Evolutionary conservation across 805 yeast species (phyloP).

Genomic region (Starmera amethionina): DNA sequence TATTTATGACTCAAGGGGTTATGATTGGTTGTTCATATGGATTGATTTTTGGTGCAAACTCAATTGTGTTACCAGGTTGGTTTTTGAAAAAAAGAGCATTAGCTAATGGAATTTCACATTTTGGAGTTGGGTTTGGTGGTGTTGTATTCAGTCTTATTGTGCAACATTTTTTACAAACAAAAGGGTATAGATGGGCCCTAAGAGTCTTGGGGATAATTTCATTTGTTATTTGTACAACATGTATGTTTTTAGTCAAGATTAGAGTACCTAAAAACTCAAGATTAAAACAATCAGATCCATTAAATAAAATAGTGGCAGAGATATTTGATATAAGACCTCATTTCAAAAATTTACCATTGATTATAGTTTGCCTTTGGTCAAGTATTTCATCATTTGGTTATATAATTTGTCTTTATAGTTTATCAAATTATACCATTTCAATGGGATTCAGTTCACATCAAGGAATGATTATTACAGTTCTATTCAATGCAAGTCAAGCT

Average conservation of each 20-base stretch:
- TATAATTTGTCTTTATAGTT: constrained; percentile 33
- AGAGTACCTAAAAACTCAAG: constrained; percentile 24
- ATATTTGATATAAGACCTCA: constrained; percentile 16
- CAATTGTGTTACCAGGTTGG: constrained; percentile 44
- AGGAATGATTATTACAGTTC: constrained; percentile 35
- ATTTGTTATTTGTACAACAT: constrained; percentile 26
- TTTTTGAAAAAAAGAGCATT: constrained; percentile 37
- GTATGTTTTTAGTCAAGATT: constrained; percentile 34
- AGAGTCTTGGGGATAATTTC: constrained; percentile 33
- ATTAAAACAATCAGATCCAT: constrained; percentile 14
- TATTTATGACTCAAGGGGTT: constrained; percentile 44
- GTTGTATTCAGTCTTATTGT: constrained; percentile 31
- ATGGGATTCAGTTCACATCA: constrained; percentile 35
- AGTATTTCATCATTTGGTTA: constrained; percentile 29
- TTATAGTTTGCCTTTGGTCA: constrained; percentile 28
- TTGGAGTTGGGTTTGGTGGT: constrained; percentile 49
- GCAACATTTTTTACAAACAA: constrained; percentile 29
- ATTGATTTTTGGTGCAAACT: constrained; percentile 40
- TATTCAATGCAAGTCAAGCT: constrained; percentile 35
- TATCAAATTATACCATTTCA: constrained; percentile 35
- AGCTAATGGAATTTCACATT: constrained; percentile 38
- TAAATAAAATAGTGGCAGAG: constrained; percentile 16
- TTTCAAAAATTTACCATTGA: constrained; percentile 19
- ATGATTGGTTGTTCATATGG: constrained; percentile 41
- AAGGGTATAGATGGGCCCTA: constrained; percentile 38